phyloP scores from a whole-genome alignment of 75 land plant species.

The Cunninghamia lanceolata region DNA sequence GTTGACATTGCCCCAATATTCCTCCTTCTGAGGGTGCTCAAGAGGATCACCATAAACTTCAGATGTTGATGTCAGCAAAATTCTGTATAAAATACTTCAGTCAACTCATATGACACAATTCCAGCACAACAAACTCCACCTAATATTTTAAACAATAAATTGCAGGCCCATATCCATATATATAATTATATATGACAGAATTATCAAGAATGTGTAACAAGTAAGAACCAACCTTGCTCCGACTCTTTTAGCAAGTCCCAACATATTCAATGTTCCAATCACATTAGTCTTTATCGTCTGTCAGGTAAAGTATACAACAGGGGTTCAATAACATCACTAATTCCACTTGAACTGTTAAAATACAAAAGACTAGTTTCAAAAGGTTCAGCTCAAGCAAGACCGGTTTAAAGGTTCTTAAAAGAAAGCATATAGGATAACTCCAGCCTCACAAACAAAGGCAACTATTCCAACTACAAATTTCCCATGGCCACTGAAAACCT shows the following conservation, averaged over 20 bases:
- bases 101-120: not conserved
- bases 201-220: not conserved
- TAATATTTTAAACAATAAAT: not conserved
- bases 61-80: conserved; percentile 81
- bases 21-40: conserved; percentile 75
- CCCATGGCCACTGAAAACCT: not conserved
- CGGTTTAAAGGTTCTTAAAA: not conserved
- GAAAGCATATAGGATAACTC: not conserved
- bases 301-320: not conserved
- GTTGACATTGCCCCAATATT: conserved; percentile 90
- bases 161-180: no score
- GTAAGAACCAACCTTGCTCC: conserved; percentile 63
- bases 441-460: not conserved
- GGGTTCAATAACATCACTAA: not conserved
- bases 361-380: not conserved
- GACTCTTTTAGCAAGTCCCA: conserved; percentile 85
- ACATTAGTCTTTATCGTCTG: conserved; percentile 90
- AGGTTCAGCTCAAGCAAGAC: not conserved
- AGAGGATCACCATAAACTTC: conserved; percentile 92
- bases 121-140: not conserved
- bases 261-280: conserved; percentile 82
- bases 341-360: not conserved
- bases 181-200: not conserved
- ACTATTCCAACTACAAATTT: not conserved
- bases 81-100: conserved; percentile 35